Percentiles rank a stretch among this genome's conserved stretches.
Evolutionary conservation across 371 early-diverging fungal species (phyloP).

Genomic region (Mucor plumbeus): DNA sequence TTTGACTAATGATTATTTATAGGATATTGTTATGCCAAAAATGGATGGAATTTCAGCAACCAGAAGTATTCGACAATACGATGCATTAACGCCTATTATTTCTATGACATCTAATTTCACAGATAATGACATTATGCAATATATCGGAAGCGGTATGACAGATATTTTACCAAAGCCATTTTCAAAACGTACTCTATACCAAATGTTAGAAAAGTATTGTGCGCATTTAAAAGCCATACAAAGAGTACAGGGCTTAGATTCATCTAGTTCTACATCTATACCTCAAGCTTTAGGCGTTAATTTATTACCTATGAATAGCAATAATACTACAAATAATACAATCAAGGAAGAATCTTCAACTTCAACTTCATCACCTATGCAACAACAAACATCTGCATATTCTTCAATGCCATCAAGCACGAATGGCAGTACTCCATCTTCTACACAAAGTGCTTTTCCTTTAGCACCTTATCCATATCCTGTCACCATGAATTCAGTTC

Average conservation of each 20-base stretch:
- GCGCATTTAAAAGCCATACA: conserved; percentile 55
- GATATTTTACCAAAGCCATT: conserved; percentile 85
- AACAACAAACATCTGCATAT: neutral
- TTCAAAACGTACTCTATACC: conserved; percentile 55
- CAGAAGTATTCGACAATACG: conserved; percentile 75
- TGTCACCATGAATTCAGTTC: conserved; percentile 40
- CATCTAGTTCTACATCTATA: neutral
- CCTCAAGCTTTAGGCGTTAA: conserved; percentile 10
- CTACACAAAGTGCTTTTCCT: conserved; percentile 27
- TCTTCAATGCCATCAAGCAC: conserved; percentile 1
- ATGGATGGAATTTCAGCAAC: conserved; percentile 80
- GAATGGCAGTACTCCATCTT: neutral
- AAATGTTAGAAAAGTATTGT: conserved; percentile 69
- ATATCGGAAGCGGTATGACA: conserved; percentile 80
- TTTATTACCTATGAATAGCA: neutral
- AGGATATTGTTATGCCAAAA: conserved; percentile 81
- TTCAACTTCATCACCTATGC: neutral
- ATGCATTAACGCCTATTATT: conserved; percentile 75
- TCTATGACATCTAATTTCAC: conserved; percentile 82
- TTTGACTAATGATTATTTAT: neutral
- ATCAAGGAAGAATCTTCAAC: neutral
- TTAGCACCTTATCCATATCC: conserved; percentile 39
- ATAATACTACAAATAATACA: neutral
- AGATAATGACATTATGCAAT: conserved; percentile 69
- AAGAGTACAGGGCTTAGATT: conserved; percentile 20